These are phyloP conservation scores for Coniella vitis DNA, from an alignment of 2,329 filamentous ascomycete genomes.

Conservation along the genomic window DNA sequence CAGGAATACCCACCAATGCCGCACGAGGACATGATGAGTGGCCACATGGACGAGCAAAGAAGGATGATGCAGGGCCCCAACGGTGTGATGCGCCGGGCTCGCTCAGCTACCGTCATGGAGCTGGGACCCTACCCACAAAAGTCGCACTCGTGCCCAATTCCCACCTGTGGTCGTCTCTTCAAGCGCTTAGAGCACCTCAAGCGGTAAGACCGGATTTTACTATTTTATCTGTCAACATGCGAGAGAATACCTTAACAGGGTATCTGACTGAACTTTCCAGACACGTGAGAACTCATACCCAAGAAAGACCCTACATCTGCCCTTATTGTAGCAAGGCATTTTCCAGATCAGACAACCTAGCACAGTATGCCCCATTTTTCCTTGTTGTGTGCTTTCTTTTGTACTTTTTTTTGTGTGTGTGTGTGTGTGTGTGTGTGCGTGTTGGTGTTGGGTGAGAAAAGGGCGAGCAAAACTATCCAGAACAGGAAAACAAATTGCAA, in stretches of 20 bases:
- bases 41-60: conserved; percentile 55
- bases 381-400: conserved; percentile 23
- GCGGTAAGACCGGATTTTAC: conserved; percentile 62
- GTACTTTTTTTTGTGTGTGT: conserved; percentile 24
- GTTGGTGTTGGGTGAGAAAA: too few species aligned
- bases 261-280: conserved; percentile 53
- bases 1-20: conserved; percentile 62
- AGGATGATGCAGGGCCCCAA: conserved; percentile 63
- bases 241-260: conserved; percentile 29
- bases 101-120: conserved; percentile 94
- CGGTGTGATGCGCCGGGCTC: conserved; percentile 78
- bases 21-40: conserved; percentile 55
- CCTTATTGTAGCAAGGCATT: conserved; percentile 98
- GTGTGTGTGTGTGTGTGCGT: too few species aligned
- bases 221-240: conserved; percentile 31
- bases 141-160: conserved; percentile 98
- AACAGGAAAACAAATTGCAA: conserved; percentile 28
- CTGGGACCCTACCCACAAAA: conserved; percentile 95
- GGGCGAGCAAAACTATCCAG: conserved; percentile 19
- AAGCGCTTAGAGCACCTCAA: conserved; percentile 99
- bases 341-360: conserved; percentile 96
- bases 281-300: conserved; percentile 98
- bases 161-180: conserved; percentile 92
- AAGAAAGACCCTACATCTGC: conserved; percentile 98
- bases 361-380: conserved; percentile 65